These are phyloP conservation scores for Rhododendron vialii DNA, from an alignment of 148 eudicot species.

Conservation along the genomic window DNA sequence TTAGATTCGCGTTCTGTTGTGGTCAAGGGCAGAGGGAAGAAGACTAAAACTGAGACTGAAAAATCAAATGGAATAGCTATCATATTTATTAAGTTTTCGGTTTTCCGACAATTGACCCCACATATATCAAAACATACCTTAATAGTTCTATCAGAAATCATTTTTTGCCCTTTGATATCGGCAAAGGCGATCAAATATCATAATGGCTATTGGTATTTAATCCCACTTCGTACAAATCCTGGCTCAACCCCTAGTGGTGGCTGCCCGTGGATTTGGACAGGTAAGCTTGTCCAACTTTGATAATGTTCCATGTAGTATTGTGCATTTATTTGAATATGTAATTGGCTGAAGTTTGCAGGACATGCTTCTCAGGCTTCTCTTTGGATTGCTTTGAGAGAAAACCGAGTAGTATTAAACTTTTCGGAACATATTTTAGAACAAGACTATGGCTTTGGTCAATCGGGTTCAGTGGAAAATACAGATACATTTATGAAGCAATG, in stretches of 20 bases:
- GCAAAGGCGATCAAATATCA: background rate
- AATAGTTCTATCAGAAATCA: background rate
- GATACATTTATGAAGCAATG: too few species aligned
- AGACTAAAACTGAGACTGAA: background rate
- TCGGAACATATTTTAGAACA: slow-evolving; percentile 18
- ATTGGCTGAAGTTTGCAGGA: slow-evolving; percentile 43
- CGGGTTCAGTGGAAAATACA: background rate
- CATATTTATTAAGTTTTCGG: background rate
- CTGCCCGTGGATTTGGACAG: slow-evolving; percentile 69
- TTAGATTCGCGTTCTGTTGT: background rate
- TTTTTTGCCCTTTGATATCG: background rate
- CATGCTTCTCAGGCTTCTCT: slow-evolving; percentile 66
- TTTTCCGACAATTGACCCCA: background rate
- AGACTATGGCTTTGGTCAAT: too few species aligned
- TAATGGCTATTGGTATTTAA: background rate
- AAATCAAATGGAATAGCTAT: background rate
- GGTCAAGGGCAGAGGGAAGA: background rate
- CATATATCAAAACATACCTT: background rate
- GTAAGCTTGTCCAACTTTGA: slow-evolving; percentile 12
- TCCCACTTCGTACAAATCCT: background rate
- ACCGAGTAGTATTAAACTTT: too few species aligned
- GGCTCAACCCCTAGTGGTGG: slow-evolving; percentile 27
- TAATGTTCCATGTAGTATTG: background rate
- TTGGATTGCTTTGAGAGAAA: slow-evolving; percentile 8
- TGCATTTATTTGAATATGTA: background rate